These are phyloP conservation scores for Arachis stenosperma DNA, from an alignment of 306 rosid genomes.

Conservation along the genomic window DNA sequence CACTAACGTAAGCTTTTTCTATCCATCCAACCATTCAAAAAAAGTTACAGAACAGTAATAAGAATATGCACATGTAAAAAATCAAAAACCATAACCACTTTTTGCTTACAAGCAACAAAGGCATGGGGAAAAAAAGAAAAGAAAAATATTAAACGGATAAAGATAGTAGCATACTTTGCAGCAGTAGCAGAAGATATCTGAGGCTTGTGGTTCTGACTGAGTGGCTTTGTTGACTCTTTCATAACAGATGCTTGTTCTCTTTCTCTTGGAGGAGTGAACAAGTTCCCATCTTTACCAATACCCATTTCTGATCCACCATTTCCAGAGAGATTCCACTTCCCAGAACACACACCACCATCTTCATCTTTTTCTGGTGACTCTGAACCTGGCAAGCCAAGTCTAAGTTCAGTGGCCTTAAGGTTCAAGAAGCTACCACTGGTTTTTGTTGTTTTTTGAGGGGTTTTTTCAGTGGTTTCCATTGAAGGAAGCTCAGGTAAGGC, in stretches of 20 bases:
- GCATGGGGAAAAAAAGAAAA: neutral
- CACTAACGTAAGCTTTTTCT: neutral
- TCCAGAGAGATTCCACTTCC: slow-evolving; percentile 73
- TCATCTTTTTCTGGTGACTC: slow-evolving; percentile 74
- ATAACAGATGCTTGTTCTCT: slow-evolving; percentile 48
- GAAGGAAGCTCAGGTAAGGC: slow-evolving; percentile 61
- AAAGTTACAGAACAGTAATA: neutral
- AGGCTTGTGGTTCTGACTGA: slow-evolving; percentile 67
- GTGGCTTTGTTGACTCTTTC: slow-evolving; percentile 68
- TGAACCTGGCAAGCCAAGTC: slow-evolving; percentile 90
- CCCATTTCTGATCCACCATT: slow-evolving; percentile 71
- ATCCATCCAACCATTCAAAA: slow-evolving; percentile 13
- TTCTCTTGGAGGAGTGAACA: slow-evolving; percentile 48
- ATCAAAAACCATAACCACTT: neutral
- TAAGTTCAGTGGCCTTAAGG: slow-evolving; percentile 87
- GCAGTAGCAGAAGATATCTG: slow-evolving; percentile 74
- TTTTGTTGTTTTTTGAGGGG: slow-evolving; percentile 31
- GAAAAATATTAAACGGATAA: slow-evolving; percentile 15
- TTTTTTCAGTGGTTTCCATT: slow-evolving; percentile 64
- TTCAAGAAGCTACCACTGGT: slow-evolving; percentile 48
- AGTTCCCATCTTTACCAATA: slow-evolving; percentile 51
- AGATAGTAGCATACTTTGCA: slow-evolving; percentile 56
- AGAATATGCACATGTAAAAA: neutral
- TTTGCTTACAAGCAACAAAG: neutral
- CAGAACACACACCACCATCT: slow-evolving; percentile 41